Base-by-base conservation (phyloP, 1,139 yeast species). In the Zygosaccharomyces pseudobailii region DNA sequence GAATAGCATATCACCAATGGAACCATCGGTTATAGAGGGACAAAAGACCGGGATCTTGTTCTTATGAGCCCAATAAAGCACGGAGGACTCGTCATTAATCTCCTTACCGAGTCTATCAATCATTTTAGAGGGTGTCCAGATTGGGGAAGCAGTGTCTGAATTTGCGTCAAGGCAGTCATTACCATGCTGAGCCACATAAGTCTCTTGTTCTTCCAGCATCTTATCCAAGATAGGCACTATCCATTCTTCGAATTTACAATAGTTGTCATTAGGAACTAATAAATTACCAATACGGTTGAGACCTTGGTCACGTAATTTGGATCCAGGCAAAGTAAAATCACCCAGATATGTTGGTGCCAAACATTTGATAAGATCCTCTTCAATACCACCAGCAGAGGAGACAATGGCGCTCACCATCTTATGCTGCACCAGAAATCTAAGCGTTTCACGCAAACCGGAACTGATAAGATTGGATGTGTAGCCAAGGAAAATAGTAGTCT, bases 171-270 rank as follows among this genome's bases (percentile, higher is more conserved):
- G 71, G 41, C 76, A 68, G 28, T 72, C 73, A 19, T 61, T 60
- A 19, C 78, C 79, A 25, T 71, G 68, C 55, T 75, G 71, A 47
- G 72, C 68, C 57, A 80, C 78, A 49, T 78, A 82, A 43, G 69
- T 82, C 58, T 86, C 88, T 71, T 92, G 98, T 69, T 92, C 98
- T 61, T 85, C 85, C 51, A 90, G 75, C 80, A 90, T 82, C 46
- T 73, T 79, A 65, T 90, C 96, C 59, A 92, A 76, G 47, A 92
- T 78, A 28, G 98, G 98, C 31, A 92, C 94, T 58, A 92, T 87
- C 98, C 98, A 92, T 68, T 94, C 98, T 70, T 92, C 99, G 63
- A 92, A 92, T 63, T 81, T 83, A 73, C 97, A 90, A 71, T 92
- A 92, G 72, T 92, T 92, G 67, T 94, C 98, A 67, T 92, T 92